Base-by-base conservation (phyloP, 768 basidiomycete genomes). In the Amylocystis lapponica region DNA sequence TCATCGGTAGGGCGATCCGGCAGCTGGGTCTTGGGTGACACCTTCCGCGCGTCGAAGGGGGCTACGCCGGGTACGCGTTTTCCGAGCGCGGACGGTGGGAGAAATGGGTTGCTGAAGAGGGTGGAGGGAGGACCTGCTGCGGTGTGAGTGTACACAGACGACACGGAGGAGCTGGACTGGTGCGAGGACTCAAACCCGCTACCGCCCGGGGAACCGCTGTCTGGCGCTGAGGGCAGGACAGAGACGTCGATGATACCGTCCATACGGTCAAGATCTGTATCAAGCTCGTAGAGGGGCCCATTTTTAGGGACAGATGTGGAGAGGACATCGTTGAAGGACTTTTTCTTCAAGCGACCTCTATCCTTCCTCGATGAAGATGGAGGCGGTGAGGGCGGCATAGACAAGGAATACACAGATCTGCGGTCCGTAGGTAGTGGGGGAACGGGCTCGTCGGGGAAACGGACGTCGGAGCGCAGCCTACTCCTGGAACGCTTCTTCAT, bases 181-280 rank as follows among this genome's bases (percentile, higher is more conserved):
- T 56, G 47, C 27, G 56, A 62, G n/a, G n/a, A n/a, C 45, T 70
- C 72, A 53, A 71, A 48, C 39, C 68, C 65, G 57, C 74, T 70
- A 35, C 68, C 65, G 3, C 71, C 69, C 2, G 74, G 66, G 27
- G 45, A 54, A 48, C 63, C 65, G 38, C 64, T 57, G 31, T 65
- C 65, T 51, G 41, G 54, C 46, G 47, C 55, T 55, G 40, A 21
- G 6, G 47, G 47, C 17, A 54, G 36, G 13, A 46, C 41, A 14
- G 55, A 63, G 1, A 67, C 63, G 60, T 91, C 71, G 48, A 95
- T 67, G 56, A 96, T 91, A 5, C 85, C 93, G 29, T 86, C 83
- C 76, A 96, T 91, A 39, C 76, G 65, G 9, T 83, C 75, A 33
- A 89, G 59, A 57, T 91, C 76, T 16, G 76, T 77, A 59, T 88